phyloP scores from a whole-genome alignment of 83 land plant genomes.

The Larix sibirica region DNA sequence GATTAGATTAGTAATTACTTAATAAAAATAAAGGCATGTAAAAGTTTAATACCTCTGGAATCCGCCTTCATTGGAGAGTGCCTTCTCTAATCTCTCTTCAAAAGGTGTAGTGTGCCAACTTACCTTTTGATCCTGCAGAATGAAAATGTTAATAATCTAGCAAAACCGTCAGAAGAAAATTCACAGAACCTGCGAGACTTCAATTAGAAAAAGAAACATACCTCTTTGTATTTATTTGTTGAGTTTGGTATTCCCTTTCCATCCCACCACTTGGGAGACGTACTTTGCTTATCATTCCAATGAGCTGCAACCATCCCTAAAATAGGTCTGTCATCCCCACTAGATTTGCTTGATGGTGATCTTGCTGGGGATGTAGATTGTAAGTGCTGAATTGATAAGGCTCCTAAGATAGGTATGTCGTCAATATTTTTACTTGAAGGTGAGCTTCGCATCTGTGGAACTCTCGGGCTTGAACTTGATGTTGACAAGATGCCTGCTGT shows the following conservation, averaged over 20 bases:
- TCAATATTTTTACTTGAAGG: not conserved
- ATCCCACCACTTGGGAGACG: constrained; percentile 49
- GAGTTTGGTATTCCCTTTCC: constrained; percentile 86
- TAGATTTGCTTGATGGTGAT: constrained; percentile 23
- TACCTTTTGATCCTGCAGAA: constrained; percentile 80
- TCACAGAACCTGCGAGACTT: not conserved
- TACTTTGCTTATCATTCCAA: constrained; percentile 16
- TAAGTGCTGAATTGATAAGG: constrained; percentile 2
- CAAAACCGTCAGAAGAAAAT: not conserved
- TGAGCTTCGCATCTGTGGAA: not conserved
- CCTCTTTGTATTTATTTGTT: constrained; percentile 75
- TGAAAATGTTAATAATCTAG: not conserved
- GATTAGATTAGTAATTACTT: too few relatives aligned
- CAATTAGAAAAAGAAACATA: constrained; percentile 11
- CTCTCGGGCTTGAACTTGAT: too few relatives aligned
- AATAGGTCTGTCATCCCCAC: constrained; percentile 18
- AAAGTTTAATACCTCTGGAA: not conserved
- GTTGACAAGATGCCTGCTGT: too few relatives aligned
- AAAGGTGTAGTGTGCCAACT: constrained; percentile 86
- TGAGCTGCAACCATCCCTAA: constrained; percentile 18
- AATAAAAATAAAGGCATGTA: too few relatives aligned
- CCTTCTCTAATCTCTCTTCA: constrained; percentile 81
- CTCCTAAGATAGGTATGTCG: constrained; percentile 17
- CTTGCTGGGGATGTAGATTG: constrained; percentile 5
- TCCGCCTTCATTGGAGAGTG: constrained; percentile 53